Percentiles rank a stretch among this genome's conserved stretches.
Evolutionary conservation across 108 stramenopile genomes (phyloP).

Genomic region (Nitzschia sp.): DNA sequence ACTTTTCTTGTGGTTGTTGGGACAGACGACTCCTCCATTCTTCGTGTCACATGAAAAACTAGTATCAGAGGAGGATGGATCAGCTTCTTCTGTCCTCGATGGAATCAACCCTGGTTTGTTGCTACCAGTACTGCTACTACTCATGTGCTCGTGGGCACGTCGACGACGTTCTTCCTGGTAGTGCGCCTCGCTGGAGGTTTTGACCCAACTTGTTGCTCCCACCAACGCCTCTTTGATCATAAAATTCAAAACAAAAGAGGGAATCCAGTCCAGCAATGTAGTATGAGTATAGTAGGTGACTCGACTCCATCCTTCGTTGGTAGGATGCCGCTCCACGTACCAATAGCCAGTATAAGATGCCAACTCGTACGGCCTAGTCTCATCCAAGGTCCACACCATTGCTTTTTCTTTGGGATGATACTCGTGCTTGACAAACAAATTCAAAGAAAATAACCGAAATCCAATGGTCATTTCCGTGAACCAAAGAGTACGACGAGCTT

Average conservation of each 20-base stretch:
- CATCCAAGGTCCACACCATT: background rate
- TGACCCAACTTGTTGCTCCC: background rate
- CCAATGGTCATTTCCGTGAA: background rate
- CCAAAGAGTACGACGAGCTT: background rate
- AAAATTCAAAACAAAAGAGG: background rate
- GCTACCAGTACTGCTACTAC: too few relatives aligned
- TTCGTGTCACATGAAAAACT: too few relatives aligned
- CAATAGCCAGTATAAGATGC: background rate
- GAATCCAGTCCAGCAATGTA: background rate
- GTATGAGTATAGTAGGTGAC: background rate
- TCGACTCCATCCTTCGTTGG: conserved; percentile 3
- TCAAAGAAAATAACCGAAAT: background rate
- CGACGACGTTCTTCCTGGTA: background rate
- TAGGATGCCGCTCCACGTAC: background rate
- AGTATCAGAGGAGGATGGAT: too few relatives aligned
- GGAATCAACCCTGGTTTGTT: too few relatives aligned
- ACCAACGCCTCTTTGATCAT: conserved; percentile 3
- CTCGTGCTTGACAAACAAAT: background rate
- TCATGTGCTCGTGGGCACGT: background rate
- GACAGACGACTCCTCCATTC: too few relatives aligned
- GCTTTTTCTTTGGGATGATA: background rate
- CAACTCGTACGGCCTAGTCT: background rate
- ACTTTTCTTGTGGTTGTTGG: too few relatives aligned
- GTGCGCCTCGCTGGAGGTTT: background rate
- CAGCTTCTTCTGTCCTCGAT: too few relatives aligned